phyloP scores from a whole-genome alignment of 768 basidiomycete species.

The Leccinum obscurum region DNA sequence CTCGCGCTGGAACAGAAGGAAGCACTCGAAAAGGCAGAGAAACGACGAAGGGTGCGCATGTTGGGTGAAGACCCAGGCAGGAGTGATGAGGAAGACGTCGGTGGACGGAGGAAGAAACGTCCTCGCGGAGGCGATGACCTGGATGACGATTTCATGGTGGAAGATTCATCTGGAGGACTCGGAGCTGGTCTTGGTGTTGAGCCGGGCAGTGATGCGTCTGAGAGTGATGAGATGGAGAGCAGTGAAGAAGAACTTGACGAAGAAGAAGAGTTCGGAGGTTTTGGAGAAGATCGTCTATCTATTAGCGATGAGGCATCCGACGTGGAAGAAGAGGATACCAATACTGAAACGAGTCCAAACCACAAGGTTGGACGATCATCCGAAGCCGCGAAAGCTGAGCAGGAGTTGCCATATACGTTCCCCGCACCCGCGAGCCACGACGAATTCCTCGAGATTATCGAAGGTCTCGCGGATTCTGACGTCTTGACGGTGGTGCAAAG shows the following conservation, averaged over 20 bases:
- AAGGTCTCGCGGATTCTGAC: slow-evolving; percentile 68
- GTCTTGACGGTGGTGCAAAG: slow-evolving; percentile 83
- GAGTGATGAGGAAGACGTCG: slow-evolving; percentile 55
- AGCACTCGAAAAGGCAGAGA: slow-evolving; percentile 82
- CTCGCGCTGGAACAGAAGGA: slow-evolving; percentile 86
- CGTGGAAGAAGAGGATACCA: slow-evolving; percentile 37
- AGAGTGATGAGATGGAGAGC: slow-evolving; percentile 35
- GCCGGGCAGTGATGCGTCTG: slow-evolving; percentile 38
- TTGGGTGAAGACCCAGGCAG: slow-evolving; percentile 72
- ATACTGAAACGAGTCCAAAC: slow-evolving; percentile 40
- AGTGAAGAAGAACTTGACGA: slow-evolving; percentile 26
- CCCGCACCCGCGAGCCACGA: slow-evolving; percentile 84
- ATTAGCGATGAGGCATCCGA: slow-evolving; percentile 39
- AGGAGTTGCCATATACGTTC: slow-evolving; percentile 91
- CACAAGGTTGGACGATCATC: slow-evolving; percentile 37
- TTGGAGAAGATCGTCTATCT: slow-evolving; percentile 36
- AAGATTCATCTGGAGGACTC: slow-evolving; percentile 35
- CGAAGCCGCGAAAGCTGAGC: slow-evolving; percentile 30
- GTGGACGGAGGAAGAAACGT: slow-evolving; percentile 48
- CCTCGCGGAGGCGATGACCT: slow-evolving; percentile 80
- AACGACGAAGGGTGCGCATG: slow-evolving; percentile 78
- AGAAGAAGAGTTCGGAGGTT: slow-evolving; percentile 31
- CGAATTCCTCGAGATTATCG: slow-evolving; percentile 84
- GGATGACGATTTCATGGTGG: slow-evolving; percentile 79
- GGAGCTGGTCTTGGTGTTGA: slow-evolving; percentile 40